A percentile compares a stretch with the other conserved stretches of the same genome.
Evolutionary conservation across 306 rosid genomes (phyloP).

Genomic region (Begonia peltatifolia): DNA sequence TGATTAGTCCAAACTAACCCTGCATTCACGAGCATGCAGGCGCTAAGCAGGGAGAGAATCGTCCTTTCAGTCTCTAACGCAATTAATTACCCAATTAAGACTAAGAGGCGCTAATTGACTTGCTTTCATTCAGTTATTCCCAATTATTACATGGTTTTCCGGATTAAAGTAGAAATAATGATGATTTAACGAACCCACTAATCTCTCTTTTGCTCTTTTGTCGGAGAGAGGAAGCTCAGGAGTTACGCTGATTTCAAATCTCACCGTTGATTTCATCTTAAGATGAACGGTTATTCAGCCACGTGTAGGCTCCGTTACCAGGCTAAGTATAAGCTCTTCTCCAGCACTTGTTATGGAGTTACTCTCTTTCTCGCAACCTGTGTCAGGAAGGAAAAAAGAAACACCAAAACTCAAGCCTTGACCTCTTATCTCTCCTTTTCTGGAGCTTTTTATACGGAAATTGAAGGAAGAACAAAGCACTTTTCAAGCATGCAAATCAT

Average conservation of each 20-base stretch:
- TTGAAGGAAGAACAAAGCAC: not conserved
- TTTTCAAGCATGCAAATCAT: not conserved
- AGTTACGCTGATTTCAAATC: slow-evolving; percentile 35
- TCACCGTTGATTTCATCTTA: slow-evolving; percentile 21
- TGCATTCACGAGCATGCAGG: not conserved
- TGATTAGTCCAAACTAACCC: no score
- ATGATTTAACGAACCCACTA: slow-evolving; percentile 27
- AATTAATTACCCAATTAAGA: not conserved
- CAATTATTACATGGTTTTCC: not conserved
- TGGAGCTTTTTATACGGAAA: not conserved
- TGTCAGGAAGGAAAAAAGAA: not conserved
- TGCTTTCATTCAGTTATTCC: not conserved
- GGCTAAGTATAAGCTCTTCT: slow-evolving; percentile 28
- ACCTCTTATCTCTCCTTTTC: not conserved
- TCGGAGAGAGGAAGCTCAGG: slow-evolving; percentile 36
- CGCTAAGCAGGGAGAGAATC: not conserved
- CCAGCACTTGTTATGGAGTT: slow-evolving; percentile 7
- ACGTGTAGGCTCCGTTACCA: slow-evolving; percentile 23
- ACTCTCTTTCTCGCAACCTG: not conserved
- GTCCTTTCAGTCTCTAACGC: not conserved
- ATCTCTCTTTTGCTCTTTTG: slow-evolving; percentile 42
- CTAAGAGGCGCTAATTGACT: not conserved
- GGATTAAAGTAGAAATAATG: not conserved
- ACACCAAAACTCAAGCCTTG: not conserved
- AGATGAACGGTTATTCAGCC: slow-evolving; percentile 24